A percentile compares a stretch with the other conserved stretches of the same genome.
These are phyloP conservation scores for Tilletiopsis washingtonensis DNA, from an alignment of 1,284 basidiomycete species.

Conservation along the genomic window DNA sequence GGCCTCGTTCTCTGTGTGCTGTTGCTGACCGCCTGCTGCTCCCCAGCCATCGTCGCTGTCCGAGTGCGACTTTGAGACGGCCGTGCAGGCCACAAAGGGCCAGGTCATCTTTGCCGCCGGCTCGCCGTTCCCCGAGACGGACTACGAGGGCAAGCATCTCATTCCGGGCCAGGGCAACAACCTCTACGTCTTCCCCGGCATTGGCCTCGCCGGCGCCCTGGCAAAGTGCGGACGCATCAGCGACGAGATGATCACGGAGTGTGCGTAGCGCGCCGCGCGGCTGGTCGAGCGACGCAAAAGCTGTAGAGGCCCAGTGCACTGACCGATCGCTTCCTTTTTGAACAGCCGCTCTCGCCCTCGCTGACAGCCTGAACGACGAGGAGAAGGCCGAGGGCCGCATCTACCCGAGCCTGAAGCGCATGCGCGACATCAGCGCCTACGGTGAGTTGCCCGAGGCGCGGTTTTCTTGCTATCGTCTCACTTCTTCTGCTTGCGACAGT, in stretches of 20 bases:
- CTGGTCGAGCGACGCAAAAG: no score
- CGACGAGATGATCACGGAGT: conserved; percentile 62
- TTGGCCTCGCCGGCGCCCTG: conserved; percentile 50
- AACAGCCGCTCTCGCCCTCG: conserved; percentile 64
- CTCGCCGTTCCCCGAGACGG: conserved; percentile 70
- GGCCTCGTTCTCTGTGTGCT: no score
- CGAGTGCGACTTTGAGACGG: conserved; percentile 67
- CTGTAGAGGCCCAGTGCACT: no score
- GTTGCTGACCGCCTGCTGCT: no score
- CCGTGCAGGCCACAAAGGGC: conserved; percentile 61
- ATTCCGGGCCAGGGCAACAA: conserved; percentile 88
- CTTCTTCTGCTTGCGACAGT: no score
- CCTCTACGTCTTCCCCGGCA: conserved; percentile 51
- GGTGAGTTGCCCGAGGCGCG: no score
- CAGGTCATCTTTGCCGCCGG: conserved; percentile 76
- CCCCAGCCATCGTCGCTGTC: conserved; percentile 76
- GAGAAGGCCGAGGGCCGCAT: conserved; percentile 54
- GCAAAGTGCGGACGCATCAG: conserved; percentile 64
- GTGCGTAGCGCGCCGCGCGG: no score
- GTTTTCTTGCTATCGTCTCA: no score
- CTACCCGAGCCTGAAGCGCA: conserved; percentile 38
- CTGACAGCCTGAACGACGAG: conserved; percentile 64
- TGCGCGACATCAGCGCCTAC: conserved; percentile 10
- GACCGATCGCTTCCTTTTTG: no score
- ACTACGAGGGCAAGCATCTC: conserved; percentile 57